Conservation (phyloP, 2,329 filamentous ascomycete species). For the Calonectria fujianensis region DNA sequence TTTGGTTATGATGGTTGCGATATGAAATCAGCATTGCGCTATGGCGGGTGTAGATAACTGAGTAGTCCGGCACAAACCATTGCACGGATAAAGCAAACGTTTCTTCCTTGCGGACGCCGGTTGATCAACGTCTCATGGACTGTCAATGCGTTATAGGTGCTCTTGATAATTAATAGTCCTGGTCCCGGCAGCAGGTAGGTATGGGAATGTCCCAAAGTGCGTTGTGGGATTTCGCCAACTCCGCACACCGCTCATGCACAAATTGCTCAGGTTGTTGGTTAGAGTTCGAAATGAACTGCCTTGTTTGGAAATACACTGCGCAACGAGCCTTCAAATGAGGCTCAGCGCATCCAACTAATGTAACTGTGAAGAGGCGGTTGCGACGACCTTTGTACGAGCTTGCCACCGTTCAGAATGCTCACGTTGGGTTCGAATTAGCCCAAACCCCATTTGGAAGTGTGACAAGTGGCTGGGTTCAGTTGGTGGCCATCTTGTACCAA, state of each 20-base stretch:
- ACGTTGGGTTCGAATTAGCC: not conserved
- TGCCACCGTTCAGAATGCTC: not conserved
- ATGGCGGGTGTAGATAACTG: not conserved
- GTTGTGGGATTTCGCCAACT: not conserved
- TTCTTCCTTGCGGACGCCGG: not conserved
- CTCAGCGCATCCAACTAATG: not conserved
- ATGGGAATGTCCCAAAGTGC: not conserved
- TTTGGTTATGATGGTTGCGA: not conserved
- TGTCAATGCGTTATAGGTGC: not conserved
- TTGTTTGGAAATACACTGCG: not conserved
- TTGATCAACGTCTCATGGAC: not conserved
- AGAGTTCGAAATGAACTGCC: not conserved
- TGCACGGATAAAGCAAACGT: not conserved
- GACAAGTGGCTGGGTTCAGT: not conserved
- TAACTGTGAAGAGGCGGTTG: not conserved
- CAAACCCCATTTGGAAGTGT: not conserved
- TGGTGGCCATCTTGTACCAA: not conserved
- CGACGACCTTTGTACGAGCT: not conserved
- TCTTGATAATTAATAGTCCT: not conserved
- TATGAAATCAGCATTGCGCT: not conserved
- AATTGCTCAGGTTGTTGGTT: not conserved
- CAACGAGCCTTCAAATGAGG: not conserved
- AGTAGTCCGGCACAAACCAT: not conserved
- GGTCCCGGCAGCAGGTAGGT: not conserved
- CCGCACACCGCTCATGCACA: not conserved